A percentile compares a stretch with the other conserved stretches of the same genome.
Evolutionary conservation across 345 rosid species (phyloP).

Genomic region (Eucalyptus albens): DNA sequence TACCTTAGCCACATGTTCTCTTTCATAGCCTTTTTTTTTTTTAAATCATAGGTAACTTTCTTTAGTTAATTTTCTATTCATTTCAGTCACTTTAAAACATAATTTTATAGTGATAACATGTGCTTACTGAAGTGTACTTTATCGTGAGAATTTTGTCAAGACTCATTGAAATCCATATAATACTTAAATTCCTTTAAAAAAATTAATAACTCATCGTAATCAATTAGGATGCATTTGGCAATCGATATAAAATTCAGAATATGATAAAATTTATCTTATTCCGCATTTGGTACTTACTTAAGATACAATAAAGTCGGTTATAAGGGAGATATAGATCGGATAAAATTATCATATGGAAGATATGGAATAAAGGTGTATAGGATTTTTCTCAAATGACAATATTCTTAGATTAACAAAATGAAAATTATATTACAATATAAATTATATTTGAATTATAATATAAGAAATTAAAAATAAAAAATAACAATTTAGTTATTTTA

Average conservation of each 20-base stretch:
- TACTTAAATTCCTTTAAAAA: neutral
- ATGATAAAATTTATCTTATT: too few species aligned
- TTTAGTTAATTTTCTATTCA: neutral
- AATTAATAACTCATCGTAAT: neutral
- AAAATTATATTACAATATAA: too few species aligned
- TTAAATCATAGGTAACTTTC: neutral
- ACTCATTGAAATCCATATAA: neutral
- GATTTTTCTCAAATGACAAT: too few species aligned
- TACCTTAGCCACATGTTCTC: neutral
- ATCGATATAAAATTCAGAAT: fast-evolving
- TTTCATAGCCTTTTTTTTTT: neutral
- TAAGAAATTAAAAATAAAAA: too few species aligned
- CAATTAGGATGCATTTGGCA: too few species aligned
- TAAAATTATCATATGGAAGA: too few species aligned
- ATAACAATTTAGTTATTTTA: too few species aligned
- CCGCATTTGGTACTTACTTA: too few species aligned
- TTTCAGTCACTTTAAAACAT: neutral
- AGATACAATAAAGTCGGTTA: fast-evolving
- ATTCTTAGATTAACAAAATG: too few species aligned
- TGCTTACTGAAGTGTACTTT: neutral
- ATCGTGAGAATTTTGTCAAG: neutral
- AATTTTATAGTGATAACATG: neutral
- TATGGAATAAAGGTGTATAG: fast-evolving
- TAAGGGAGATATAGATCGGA: fast-evolving
- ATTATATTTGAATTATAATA: too few species aligned